Base-by-base conservation (phyloP, 2,329 filamentous ascomycete genomes). In the Ceratocystis destructans region DNA sequence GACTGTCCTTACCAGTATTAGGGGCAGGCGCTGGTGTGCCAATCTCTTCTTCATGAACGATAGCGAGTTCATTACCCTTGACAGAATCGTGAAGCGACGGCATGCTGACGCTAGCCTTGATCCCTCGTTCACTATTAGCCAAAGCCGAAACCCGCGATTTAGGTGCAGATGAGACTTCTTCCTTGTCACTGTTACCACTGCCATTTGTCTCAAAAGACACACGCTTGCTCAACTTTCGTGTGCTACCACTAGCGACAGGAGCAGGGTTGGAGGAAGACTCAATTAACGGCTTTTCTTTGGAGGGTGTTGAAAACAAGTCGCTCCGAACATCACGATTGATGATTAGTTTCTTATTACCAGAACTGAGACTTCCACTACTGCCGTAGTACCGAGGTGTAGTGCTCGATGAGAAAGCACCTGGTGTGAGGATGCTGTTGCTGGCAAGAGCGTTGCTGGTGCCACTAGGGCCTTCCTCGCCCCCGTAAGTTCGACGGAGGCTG, bases 301-400 rank as follows among this genome's bases (percentile, higher is more conserved):
- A 80, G 0, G 84, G 83, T 1, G 83, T 83, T 1, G 80, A 81
- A 73, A 87, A 88, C 17, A 87, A 78, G 71, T 90, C 87, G 67
- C 83, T 91, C 65, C 89, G 84, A 73, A 99, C 81, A 70, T 87
- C 88, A 69, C 90, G 87, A 76, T 96, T 95, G 74, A 99, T 96
- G 64, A 92, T 88, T 66, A 99, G 82, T 75, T 91, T 92, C 79
- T 96, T 96, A 71, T 96, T 84, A 73, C 83, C 89, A 61, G 81
- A 80, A 59, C 79, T 79, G 70, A 78, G 82, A 57, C 84, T 83
- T 22, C 57, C 44, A 62, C 82, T 82, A 73, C 80, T 85, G n/a
- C 84, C 82, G 64, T 86, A 87, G 70, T 84, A 82, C 67, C 87
- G 83, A 45, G 82, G 80, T 67, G 80, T 81, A 20, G 82, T 78